A percentile compares a stretch with the other conserved stretches of the same genome.
phyloP scores from a whole-genome alignment of 768 basidiomycete species.

The Antrodiella citrinella region DNA sequence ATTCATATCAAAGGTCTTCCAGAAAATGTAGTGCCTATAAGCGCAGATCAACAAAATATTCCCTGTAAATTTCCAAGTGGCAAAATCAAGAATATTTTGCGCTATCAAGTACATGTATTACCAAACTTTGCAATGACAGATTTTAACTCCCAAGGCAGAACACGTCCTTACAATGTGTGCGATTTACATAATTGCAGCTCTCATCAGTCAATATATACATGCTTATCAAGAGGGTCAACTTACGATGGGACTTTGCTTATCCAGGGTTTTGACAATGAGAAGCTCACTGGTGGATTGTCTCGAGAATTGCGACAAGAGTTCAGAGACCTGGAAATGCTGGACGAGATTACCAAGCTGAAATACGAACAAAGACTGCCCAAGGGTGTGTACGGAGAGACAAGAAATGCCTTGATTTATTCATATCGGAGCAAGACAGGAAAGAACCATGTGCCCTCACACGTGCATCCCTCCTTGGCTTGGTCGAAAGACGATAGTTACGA shows the following conservation, averaged over 20 bases:
- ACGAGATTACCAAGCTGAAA: conserved; percentile 24
- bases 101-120: conserved; percentile 12
- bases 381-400: conserved; percentile 8
- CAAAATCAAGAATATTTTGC: background rate
- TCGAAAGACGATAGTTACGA: background rate
- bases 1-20: conserved; percentile 14
- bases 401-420: conserved; percentile 16
- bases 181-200: conserved; percentile 11
- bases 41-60: background rate
- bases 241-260: conserved; percentile 14
- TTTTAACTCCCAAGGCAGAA: conserved; percentile 16
- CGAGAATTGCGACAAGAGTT: conserved; percentile 15
- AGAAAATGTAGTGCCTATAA: conserved; percentile 17
- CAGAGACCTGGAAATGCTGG: conserved; percentile 26
- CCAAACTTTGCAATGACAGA: conserved; percentile 23
- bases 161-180: conserved; percentile 11
- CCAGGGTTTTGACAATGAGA: conserved; percentile 7
- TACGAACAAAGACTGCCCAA: conserved; percentile 16
- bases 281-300: background rate
- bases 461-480: background rate
- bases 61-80: conserved; percentile 11
- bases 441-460: conserved; percentile 1
- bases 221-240: conserved; percentile 13
- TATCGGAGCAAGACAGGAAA: conserved; percentile 3
- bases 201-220: conserved; percentile 18